Conservation (phyloP, 148 eudicot genomes). For the Amaranthus cruentus region DNA sequence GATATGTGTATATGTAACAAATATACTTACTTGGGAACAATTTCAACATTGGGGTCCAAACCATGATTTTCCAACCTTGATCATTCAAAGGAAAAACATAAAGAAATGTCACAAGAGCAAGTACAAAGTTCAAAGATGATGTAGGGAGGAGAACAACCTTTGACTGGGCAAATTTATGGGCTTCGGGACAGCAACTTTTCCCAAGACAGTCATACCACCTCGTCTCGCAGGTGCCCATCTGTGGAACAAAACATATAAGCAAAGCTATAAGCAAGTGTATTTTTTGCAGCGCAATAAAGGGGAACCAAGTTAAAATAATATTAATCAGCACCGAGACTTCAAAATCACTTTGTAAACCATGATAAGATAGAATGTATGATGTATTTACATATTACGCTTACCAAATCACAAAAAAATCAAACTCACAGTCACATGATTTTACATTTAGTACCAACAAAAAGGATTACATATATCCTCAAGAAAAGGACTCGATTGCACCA, state of each 20-base stretch:
- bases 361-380: too few species aligned
- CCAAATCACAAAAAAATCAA: too few species aligned
- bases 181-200: conserved; percentile 97
- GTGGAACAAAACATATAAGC: conserved; percentile 16
- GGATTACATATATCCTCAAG: too few species aligned
- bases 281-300: too few species aligned
- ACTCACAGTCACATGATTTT: too few species aligned
- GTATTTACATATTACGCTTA: too few species aligned
- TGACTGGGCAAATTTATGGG: conserved; percentile 98
- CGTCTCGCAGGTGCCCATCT: conserved; percentile 90
- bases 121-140: conserved; percentile 14
- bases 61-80: conserved; percentile 97
- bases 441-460: too few species aligned
- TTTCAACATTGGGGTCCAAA: conserved; percentile 86
- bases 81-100: conserved; percentile 20
- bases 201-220: conserved; percentile 94
- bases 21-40: conserved; percentile 94
- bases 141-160: conserved; percentile 38
- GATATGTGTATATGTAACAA: conserved; percentile 4
- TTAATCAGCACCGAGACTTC: too few species aligned
- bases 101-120: conserved; percentile 27
- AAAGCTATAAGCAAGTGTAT: not conserved
- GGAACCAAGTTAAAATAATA: too few species aligned
- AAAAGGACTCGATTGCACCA: too few species aligned
- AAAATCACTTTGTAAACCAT: too few species aligned